These are phyloP conservation scores for Trichosanthes cucumerina DNA, from an alignment of 306 rosid genomes.

Conservation along the genomic window DNA sequence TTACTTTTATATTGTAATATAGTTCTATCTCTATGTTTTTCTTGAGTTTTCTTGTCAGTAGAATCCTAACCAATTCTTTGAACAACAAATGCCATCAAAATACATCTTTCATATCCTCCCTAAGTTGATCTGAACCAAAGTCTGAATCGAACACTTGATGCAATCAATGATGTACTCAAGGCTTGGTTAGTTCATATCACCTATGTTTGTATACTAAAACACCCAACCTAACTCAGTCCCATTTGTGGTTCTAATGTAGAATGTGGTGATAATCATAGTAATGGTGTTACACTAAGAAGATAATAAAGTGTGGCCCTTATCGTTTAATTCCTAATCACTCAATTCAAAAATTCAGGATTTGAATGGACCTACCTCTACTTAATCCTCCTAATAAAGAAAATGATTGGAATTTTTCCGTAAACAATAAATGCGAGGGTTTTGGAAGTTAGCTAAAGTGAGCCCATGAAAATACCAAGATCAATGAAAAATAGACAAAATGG, in stretches of 20 bases:
- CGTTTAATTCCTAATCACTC: background rate
- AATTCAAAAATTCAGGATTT: background rate
- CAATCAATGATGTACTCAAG: background rate
- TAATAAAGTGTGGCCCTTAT: background rate
- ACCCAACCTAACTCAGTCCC: background rate
- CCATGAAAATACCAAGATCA: background rate
- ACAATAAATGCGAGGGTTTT: background rate
- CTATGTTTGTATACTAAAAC: no score
- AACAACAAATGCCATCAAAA: no score
- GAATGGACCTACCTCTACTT: no score
- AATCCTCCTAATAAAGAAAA: background rate
- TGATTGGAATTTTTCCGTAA: background rate
- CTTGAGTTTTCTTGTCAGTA: no score
- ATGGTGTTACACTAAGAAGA: background rate
- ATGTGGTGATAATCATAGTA: background rate
- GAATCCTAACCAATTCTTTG: background rate
- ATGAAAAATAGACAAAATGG: background rate
- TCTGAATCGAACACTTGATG: background rate
- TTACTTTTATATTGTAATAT: no score
- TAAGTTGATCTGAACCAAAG: background rate
- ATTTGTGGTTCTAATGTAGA: background rate
- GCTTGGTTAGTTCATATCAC: background rate
- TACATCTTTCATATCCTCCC: no score
- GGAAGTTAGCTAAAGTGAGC: background rate
- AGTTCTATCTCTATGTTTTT: no score